Evolutionary conservation across 768 basidiomycete species (phyloP), one percentile per base, ranked within the genome.

Genomic region (Hortiboletus campestris): DNA sequence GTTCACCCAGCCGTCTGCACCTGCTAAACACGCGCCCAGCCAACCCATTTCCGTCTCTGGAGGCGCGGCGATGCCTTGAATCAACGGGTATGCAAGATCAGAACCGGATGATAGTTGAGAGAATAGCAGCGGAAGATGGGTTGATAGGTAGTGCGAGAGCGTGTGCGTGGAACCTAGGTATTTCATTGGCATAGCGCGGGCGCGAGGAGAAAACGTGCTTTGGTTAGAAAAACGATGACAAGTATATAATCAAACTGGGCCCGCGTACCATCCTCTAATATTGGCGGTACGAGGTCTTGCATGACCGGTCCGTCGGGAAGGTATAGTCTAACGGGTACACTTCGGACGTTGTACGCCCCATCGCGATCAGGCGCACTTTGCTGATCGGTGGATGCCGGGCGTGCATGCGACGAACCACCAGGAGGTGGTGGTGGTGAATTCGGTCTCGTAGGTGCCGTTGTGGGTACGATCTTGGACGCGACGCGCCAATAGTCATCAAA

Each of bases 401-500:
- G 80, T 32, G 75, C 73, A 57, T 88, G 86, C 67, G 84, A 71
- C 6, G 87, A 81, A n/a, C 75, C 76, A n/a, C 79, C 79, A 4
- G 75, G 58, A 32, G 83, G 72, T 6, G 81, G 75, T 2, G 79
- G 77, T 20, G 80, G 78, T 2, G 86, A 87, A 58, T 77, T 78
- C 9, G 84, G 75, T 20, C 87, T 81, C 35, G 79, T 74, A 5
- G 84, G 77, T 6, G 84, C 76, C 1, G 87, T 89, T 3, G 91
- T 84, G 4, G 97, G 97, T 28, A 92, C 87, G 43, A 98, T 82
- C 66, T 95, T 94, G n/a, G 89, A 83, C 4, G 94, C 93, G 60
- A 98, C 89, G 28, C 91, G 84, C 88, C 93, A 95, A 67, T 90
- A 97, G 57, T 93, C 86, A 64, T 98, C 94, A 65, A 94, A 98